Evolutionary conservation across 768 basidiomycete genomes (phyloP).

Genomic region (Sarcomyxa edulis): DNA sequence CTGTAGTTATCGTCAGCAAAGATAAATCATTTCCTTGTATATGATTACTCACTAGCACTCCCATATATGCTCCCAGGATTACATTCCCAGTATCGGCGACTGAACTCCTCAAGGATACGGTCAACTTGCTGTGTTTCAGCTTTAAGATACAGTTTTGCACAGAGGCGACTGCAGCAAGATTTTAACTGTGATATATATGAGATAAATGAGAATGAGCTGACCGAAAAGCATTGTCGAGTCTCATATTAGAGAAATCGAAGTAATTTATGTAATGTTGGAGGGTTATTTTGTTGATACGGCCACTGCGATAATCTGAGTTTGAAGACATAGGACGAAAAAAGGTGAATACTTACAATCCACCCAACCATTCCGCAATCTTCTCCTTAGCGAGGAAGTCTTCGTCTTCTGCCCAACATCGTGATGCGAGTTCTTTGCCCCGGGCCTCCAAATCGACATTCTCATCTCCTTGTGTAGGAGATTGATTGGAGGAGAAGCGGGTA

Average conservation of each 20-base stretch:
- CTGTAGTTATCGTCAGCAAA: slow-evolving; percentile 29
- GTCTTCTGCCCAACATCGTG: slow-evolving; percentile 82
- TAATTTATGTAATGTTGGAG: slow-evolving; percentile 79
- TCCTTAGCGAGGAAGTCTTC: slow-evolving; percentile 78
- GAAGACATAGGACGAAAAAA: slow-evolving; percentile 4
- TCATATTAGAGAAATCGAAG: slow-evolving; percentile 81
- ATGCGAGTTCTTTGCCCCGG: slow-evolving; percentile 68
- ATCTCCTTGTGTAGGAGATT: slow-evolving; percentile 36
- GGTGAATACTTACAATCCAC: slow-evolving; percentile 70
- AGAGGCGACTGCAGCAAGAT: slow-evolving; percentile 57
- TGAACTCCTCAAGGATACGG: slow-evolving; percentile 90
- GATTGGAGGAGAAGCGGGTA: slow-evolving; percentile 39
- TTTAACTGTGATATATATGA: slow-evolving; percentile 2
- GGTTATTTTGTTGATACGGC: slow-evolving; percentile 67
- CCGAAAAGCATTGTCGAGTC: slow-evolving; percentile 91
- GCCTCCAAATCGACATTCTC: slow-evolving; percentile 54
- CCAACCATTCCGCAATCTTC: slow-evolving; percentile 96
- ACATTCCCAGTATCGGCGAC: slow-evolving; percentile 86
- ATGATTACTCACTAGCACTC: slow-evolving; percentile 62
- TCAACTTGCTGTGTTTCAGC: slow-evolving; percentile 98
- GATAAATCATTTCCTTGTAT: slow-evolving; percentile 6
- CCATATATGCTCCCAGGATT: slow-evolving; percentile 81
- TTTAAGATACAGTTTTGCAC: slow-evolving; percentile 88
- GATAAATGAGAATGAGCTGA: slow-evolving; percentile 24
- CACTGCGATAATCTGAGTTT: slow-evolving; percentile 36